Evolutionary conservation across 192 early-diverging fungal genomes (phyloP).

Genomic region (Rhizoclosmatium globosum): DNA sequence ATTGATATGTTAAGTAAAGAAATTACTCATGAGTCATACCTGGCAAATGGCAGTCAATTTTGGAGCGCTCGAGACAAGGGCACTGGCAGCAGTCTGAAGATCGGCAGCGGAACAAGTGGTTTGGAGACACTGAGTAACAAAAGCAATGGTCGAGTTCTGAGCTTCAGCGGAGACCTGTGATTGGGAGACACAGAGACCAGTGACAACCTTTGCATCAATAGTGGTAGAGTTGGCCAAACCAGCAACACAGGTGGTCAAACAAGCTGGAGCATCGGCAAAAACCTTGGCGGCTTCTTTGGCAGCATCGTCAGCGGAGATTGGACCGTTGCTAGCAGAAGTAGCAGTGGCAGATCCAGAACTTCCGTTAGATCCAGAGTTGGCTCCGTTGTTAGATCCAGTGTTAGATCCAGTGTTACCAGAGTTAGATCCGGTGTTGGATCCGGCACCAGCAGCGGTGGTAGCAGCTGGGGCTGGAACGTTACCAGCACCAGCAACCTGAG

Average conservation of each 20-base stretch:
- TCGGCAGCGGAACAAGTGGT: too few species aligned
- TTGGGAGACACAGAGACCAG: background rate
- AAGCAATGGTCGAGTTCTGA: background rate
- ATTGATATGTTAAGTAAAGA: too few species aligned
- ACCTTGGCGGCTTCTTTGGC: background rate
- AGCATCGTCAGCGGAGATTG: background rate
- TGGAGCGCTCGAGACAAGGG: too few species aligned
- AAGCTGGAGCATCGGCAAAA: background rate
- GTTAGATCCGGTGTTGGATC: background rate
- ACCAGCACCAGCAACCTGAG: background rate
- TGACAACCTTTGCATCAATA: background rate
- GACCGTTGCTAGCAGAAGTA: background rate
- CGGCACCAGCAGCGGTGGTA: background rate
- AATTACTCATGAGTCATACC: too few species aligned
- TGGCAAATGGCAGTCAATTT: too few species aligned
- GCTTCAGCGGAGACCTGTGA: background rate
- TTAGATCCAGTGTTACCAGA: background rate
- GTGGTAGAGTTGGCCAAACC: background rate
- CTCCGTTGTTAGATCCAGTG: background rate
- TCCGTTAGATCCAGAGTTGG: background rate
- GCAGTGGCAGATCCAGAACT: slow-evolving; percentile 1
- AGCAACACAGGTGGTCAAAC: background rate
- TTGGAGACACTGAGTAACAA: too few species aligned
- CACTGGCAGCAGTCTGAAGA: too few species aligned
- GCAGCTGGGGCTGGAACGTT: background rate